Evolutionary conservation across 208 protist genomes (phyloP), one percentile per base, ranked within the genome.

Genomic region (Leishmania major): DNA sequence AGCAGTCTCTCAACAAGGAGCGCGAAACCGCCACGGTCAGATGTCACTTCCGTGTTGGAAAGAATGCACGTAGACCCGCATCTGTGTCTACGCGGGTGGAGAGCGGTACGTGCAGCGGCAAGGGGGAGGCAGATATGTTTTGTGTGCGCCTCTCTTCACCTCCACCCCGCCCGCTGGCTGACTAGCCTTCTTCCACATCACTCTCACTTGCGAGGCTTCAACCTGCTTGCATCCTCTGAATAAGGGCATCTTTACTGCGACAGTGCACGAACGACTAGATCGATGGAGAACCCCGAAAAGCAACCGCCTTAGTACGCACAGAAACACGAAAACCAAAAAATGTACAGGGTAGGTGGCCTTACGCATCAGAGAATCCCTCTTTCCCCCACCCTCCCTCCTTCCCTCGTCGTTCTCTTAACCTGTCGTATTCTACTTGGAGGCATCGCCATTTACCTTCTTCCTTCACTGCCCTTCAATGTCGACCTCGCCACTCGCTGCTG

Each of bases 331-430:
- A 47, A 59, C 49, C 62, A 83, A 84, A 77, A 71, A 83, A 80
- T 83, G 83, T 79, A 79, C 83, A 82, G 59, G 70, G 77, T 75
- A 79, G 66, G 75, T 80, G 81, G 31, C 22, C 66, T 76, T 77
- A 72, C 60, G 69, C 31, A 71, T 47, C 22, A 53, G 11, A 31
- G 8, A 45, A 47, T 47, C 28, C 25, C 8, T 53, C 45, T 15
- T 74, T 35, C 45, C 22, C n/a, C 11, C 69, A 74, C 40, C 45
- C 11, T 51, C 25, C 11, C 40, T 45, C 67, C 7, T 6, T 43
- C 31, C 22, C 40, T 53, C 22, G 22, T 35, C 19, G 22, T 4
- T 28, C 45, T 37, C 45, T 13, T 11, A 35, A 45, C 37, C 22
- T 49, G 45, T 37, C 40, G 69, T 51, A 74, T 53, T 74, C 45